phyloP scores from a whole-genome alignment of 257 asterid genomes.

The Petunia axillaris region DNA sequence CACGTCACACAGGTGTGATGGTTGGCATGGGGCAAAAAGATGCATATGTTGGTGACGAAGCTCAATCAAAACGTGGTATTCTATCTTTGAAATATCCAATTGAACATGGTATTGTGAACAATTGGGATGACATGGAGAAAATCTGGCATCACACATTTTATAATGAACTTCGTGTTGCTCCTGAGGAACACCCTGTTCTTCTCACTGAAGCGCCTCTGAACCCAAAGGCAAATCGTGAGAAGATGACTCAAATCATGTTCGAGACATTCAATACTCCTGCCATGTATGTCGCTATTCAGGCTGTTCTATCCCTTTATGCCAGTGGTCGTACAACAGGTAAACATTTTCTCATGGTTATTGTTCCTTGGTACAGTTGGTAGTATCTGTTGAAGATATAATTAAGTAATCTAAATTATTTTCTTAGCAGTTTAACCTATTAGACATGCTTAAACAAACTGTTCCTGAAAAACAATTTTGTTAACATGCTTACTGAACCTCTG shows the following conservation, averaged over 20 bases:
- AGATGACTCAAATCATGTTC: conserved; percentile 44
- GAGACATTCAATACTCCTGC: conserved; percentile 40
- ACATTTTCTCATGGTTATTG: neutral
- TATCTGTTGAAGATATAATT: too few species aligned
- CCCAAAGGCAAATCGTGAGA: conserved; percentile 43
- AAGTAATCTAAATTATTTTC: too few species aligned
- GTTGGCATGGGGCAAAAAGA: conserved; percentile 46
- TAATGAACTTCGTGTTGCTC: conserved; percentile 39
- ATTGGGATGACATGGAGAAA: conserved; percentile 45
- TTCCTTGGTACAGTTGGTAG: too few species aligned
- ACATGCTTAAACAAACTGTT: too few species aligned
- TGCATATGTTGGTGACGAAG: conserved; percentile 46
- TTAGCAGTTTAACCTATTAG: too few species aligned
- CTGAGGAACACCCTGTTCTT: conserved; percentile 42
- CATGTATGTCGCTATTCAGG: conserved; percentile 40
- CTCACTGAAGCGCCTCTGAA: conserved; percentile 42
- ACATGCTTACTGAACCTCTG: too few species aligned
- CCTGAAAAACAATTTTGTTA: too few species aligned
- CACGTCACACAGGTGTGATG: conserved; percentile 44
- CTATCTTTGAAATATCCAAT: conserved; percentile 39
- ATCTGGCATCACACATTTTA: conserved; percentile 40
- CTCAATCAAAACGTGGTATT: conserved; percentile 47
- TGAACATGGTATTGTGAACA: conserved; percentile 41
- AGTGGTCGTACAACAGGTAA: conserved; percentile 44
- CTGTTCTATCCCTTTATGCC: conserved; percentile 36